Percentiles rank a stretch among this genome's conserved stretches.
phyloP scores from a whole-genome alignment of 352 stramenopile species.

The Globisporangium paddicum region DNA sequence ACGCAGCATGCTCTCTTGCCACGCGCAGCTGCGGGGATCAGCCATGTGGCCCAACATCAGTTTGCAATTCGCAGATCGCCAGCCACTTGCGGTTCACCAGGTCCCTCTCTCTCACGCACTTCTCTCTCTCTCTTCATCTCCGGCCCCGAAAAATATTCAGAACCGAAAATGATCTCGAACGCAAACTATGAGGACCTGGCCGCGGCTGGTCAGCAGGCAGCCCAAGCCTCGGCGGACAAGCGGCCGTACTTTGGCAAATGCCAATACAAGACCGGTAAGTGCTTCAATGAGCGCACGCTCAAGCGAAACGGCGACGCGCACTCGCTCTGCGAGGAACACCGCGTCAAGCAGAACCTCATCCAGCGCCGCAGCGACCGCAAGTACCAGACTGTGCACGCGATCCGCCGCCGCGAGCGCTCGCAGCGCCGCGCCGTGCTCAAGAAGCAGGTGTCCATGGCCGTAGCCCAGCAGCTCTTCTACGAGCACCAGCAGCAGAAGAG shows the following conservation, averaged over 20 bases:
- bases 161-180: slow-evolving; percentile 29
- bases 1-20: not conserved
- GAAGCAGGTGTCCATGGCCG: slow-evolving; percentile 75
- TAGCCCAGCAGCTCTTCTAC: slow-evolving; percentile 76
- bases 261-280: slow-evolving; percentile 88
- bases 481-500: slow-evolving; percentile 79
- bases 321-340: slow-evolving; percentile 82
- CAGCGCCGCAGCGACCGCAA: slow-evolving; percentile 82
- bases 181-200: slow-evolving; percentile 17
- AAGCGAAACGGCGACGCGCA: slow-evolving; percentile 82
- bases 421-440: slow-evolving; percentile 75
- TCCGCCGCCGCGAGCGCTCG: slow-evolving; percentile 72
- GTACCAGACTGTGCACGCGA: slow-evolving; percentile 81
- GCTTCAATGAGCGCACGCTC: slow-evolving; percentile 81
- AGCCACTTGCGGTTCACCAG: not conserved
- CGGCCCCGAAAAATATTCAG: slow-evolving; percentile 10
- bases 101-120: not conserved
- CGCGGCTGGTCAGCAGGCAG: slow-evolving; percentile 2
- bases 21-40: slow-evolving; percentile 22
- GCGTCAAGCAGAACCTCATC: slow-evolving; percentile 82
- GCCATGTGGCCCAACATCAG: slow-evolving; percentile 34
- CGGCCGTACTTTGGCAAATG: slow-evolving; percentile 72
- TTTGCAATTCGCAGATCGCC: slow-evolving; percentile 48
- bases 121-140: slow-evolving; percentile 1
- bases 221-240: slow-evolving; percentile 1